phyloP scores from a whole-genome alignment of 495 filamentous ascomycete genomes.

The Podospora australis region DNA sequence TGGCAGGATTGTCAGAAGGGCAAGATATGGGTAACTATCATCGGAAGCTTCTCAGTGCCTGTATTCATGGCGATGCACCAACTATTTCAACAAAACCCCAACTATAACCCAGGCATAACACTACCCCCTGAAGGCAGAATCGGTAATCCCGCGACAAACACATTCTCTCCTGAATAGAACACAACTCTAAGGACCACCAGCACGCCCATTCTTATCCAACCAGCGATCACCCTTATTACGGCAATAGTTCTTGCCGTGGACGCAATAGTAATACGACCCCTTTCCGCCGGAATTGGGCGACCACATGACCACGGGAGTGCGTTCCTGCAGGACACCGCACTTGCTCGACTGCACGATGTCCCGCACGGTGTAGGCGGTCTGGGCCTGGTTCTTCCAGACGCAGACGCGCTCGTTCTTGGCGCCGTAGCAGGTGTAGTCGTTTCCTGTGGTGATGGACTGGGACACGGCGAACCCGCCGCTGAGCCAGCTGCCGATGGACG shows the following conservation, averaged over 20 bases:
- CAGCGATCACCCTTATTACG: conserved; percentile 1
- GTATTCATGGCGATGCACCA: no score
- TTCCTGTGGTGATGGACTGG: background rate
- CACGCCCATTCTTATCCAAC: conserved; percentile 1
- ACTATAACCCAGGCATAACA: no score
- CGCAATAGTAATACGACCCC: background rate
- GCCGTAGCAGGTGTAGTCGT: background rate
- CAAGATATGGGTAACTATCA: no score
- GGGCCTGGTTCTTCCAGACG: background rate
- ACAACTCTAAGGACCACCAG: background rate
- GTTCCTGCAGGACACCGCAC: background rate
- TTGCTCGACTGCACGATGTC: background rate
- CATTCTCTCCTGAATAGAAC: no score
- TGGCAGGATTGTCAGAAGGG: no score
- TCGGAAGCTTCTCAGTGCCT: no score
- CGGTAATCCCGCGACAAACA: no score
- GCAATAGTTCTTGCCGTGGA: background rate
- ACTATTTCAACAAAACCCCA: no score
- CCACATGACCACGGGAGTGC: background rate
- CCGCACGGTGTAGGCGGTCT: background rate
- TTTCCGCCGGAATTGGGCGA: background rate
- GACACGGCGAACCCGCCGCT: conserved; percentile 1
- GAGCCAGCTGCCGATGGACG: background rate
- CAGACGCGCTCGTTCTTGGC: background rate
- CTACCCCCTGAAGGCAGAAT: no score